Evolutionary conservation across 2,329 filamentous ascomycete species (phyloP).

Genomic region (Penicillium paneum): DNA sequence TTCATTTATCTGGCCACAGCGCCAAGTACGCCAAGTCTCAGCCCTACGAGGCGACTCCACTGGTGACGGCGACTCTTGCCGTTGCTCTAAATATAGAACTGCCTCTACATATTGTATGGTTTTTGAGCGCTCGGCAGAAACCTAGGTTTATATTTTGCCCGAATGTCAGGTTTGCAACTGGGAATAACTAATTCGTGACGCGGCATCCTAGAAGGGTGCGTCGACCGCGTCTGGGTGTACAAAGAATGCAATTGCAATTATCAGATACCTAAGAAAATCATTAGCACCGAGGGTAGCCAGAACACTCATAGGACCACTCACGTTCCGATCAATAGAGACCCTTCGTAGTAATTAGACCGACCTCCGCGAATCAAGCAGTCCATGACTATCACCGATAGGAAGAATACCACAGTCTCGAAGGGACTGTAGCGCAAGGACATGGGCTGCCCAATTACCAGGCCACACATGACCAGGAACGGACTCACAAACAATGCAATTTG

Average conservation of each 20-base stretch:
- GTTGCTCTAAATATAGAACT: background rate
- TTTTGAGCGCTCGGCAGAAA: too few species aligned
- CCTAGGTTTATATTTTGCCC: background rate
- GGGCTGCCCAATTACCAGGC: conserved; percentile 52
- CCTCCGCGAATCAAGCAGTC: conserved; percentile 22
- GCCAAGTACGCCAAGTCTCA: conserved; percentile 10
- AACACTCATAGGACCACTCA: conserved; percentile 5
- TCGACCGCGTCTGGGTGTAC: conserved; percentile 14
- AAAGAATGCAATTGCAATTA: conserved; percentile 20
- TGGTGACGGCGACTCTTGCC: background rate
- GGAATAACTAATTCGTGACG: background rate
- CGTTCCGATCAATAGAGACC: conserved; percentile 19
- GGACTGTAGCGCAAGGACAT: conserved; percentile 38
- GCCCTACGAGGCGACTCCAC: conserved; percentile 6
- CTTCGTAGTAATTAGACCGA: conserved; percentile 21
- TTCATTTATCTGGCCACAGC: background rate
- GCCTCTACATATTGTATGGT: background rate
- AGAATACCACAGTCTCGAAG: conserved; percentile 20
- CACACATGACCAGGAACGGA: conserved; percentile 56
- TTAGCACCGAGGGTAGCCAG: background rate
- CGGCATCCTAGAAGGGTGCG: background rate
- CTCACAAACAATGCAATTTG: conserved; percentile 58
- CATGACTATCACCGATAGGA: conserved; percentile 21
- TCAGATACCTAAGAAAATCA: conserved; percentile 12
- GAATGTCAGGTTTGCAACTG: background rate